Conservation (phyloP, 2,329 filamentous ascomycete genomes). For the Aspergillus uvarum region DNA sequence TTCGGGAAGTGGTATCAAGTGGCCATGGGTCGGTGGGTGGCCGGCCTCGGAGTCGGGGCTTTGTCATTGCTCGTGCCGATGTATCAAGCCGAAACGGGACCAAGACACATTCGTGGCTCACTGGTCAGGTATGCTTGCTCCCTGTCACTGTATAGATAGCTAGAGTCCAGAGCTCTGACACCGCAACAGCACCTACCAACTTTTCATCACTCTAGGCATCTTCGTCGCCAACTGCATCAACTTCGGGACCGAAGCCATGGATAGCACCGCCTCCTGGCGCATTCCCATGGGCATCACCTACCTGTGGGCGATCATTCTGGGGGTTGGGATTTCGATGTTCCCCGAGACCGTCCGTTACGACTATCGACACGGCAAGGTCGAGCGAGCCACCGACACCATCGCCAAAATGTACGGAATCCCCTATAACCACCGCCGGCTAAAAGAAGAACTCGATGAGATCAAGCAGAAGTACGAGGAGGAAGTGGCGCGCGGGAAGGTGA, state of each 20-base stretch:
- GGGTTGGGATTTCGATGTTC: conserved; percentile 54
- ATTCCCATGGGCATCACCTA: conserved; percentile 58
- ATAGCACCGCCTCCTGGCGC: conserved; percentile 46
- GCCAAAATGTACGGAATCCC: conserved; percentile 55
- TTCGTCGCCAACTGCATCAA: conserved; percentile 50
- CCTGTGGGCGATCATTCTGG: conserved; percentile 56
- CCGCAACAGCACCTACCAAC: conserved; percentile 43
- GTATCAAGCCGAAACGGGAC: conserved; percentile 48
- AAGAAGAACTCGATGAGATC: conserved; percentile 56
- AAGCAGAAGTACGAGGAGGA: conserved; percentile 57
- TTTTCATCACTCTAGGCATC: conserved; percentile 50
- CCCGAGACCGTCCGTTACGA: conserved; percentile 60
- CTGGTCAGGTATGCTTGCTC: conserved; percentile 35
- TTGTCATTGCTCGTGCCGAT: conserved; percentile 46
- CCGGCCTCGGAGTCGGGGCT: conserved; percentile 46
- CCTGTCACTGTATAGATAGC: background rate
- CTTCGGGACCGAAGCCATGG: conserved; percentile 40
- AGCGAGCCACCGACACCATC: conserved; percentile 53
- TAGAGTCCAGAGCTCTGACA: background rate
- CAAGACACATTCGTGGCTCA: conserved; percentile 47
- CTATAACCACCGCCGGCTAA: conserved; percentile 53
- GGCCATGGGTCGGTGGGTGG: conserved; percentile 44
- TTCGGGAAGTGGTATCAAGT: conserved; percentile 42
- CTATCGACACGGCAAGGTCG: conserved; percentile 56
- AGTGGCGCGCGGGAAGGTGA: conserved; percentile 32